A percentile compares a stretch with the other conserved stretches of the same genome.
phyloP scores from a whole-genome alignment of 2,329 filamentous ascomycete species.

The Aspergillus sp. region DNA sequence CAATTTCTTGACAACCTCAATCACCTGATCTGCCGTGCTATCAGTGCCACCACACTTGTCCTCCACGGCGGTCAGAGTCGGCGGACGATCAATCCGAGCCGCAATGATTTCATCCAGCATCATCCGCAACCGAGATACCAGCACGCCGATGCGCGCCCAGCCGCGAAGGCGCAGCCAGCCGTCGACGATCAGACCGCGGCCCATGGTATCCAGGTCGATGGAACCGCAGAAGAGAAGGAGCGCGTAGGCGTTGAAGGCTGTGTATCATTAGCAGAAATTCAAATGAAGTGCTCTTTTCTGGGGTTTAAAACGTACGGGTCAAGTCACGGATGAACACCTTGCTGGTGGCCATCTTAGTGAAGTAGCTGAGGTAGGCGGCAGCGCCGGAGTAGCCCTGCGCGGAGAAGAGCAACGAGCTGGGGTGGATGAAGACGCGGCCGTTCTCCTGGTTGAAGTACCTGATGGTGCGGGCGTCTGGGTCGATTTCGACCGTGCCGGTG shows the following conservation, averaged over 20 bases:
- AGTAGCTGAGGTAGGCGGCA: slow-evolving; percentile 81
- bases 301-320: slow-evolving; percentile 64
- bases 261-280: neutral
- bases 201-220: slow-evolving; percentile 82
- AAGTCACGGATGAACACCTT: slow-evolving; percentile 91
- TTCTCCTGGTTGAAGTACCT: slow-evolving; percentile 88
- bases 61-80: slow-evolving; percentile 46
- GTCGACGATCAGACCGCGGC: slow-evolving; percentile 83
- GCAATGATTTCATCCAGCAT: slow-evolving; percentile 86
- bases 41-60: neutral
- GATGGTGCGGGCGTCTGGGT: slow-evolving; percentile 88
- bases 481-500: slow-evolving; percentile 85
- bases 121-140: slow-evolving; percentile 76
- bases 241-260: slow-evolving; percentile 80
- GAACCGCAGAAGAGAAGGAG: slow-evolving; percentile 83
- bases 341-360: slow-evolving; percentile 84
- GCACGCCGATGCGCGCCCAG: slow-evolving; percentile 91
- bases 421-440: slow-evolving; percentile 89
- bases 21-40: slow-evolving; percentile 51
- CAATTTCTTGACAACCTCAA: slow-evolving; percentile 73
- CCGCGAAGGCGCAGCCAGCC: slow-evolving; percentile 84
- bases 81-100: slow-evolving; percentile 74
- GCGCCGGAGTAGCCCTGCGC: slow-evolving; percentile 73
- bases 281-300: neutral
- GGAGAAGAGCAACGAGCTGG: slow-evolving; percentile 80